phyloP scores from a whole-genome alignment of 352 stramenopile genomes.

The Phytophthora hybrid region DNA sequence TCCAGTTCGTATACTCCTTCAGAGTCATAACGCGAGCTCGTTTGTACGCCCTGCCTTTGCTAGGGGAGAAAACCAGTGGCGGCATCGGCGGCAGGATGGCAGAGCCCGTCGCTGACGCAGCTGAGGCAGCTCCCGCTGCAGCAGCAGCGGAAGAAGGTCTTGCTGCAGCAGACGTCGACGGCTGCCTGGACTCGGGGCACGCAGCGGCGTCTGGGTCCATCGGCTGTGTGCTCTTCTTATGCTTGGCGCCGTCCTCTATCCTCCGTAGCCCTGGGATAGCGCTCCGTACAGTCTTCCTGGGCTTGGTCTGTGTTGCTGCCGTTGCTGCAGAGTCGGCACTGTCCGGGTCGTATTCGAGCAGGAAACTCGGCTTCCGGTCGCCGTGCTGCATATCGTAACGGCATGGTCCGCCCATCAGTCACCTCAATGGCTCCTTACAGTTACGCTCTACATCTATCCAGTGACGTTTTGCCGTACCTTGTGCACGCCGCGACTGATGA shows the following conservation, averaged over 20 bases:
- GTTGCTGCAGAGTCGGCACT: neutral
- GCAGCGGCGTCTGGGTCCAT: conserved; percentile 39
- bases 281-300: conserved; percentile 26
- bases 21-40: conserved; percentile 55
- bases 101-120: conserved; percentile 22
- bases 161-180: conserved; percentile 6
- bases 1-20: conserved; percentile 65
- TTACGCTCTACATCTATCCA: conserved; percentile 11
- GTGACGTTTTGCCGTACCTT: conserved; percentile 45
- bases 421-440: conserved; percentile 3
- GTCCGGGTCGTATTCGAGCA: conserved; percentile 38
- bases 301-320: conserved; percentile 24
- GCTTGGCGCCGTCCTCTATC: conserved; percentile 34
- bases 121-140: conserved; percentile 21
- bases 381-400: conserved; percentile 44
- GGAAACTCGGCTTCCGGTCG: conserved; percentile 41
- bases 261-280: conserved; percentile 28
- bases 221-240: conserved; percentile 12
- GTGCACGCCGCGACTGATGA: conserved; percentile 58
- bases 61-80: conserved; percentile 62
- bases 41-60: conserved; percentile 44
- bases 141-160: conserved; percentile 5
- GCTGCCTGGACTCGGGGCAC: conserved; percentile 36
- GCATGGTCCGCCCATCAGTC: conserved; percentile 40
- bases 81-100: conserved; percentile 61